phyloP scores from a whole-genome alignment of 805 yeast species.

The Candida chauliodis region DNA sequence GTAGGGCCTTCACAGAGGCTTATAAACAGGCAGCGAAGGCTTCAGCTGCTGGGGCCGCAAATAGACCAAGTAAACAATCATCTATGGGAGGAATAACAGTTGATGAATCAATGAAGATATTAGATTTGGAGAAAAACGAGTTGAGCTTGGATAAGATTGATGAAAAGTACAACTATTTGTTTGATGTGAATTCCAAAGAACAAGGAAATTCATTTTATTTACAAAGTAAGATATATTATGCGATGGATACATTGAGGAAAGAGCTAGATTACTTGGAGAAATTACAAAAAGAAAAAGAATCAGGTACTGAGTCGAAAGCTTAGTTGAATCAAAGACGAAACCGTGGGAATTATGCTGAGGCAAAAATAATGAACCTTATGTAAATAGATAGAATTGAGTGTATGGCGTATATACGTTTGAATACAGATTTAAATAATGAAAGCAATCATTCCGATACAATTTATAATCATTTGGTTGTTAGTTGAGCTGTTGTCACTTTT shows the following conservation, averaged over 20 bases:
- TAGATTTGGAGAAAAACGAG: constrained; percentile 65
- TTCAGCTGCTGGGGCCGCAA: constrained; percentile 61
- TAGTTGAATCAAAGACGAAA: not conserved
- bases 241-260: constrained; percentile 83
- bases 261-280: constrained; percentile 65
- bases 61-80: constrained; percentile 40
- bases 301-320: not conserved
- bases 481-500: too few species aligned
- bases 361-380: not conserved
- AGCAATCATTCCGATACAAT: too few species aligned
- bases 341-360: not conserved
- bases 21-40: constrained; percentile 95
- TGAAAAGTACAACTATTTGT: constrained; percentile 74
- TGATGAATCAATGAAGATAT: constrained; percentile 88
- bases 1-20: constrained; percentile 94
- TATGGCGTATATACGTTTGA: too few species aligned
- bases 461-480: too few species aligned
- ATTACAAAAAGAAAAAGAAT: constrained; percentile 26
- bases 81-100: constrained; percentile 76
- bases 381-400: too few species aligned
- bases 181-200: constrained; percentile 86
- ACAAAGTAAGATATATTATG: constrained; percentile 90
- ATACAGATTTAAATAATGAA: too few species aligned
- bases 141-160: constrained; percentile 58
- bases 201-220: constrained; percentile 94